phyloP scores from a whole-genome alignment of 169 alveolate genomes.

The Amoebophrya sp. region DNA sequence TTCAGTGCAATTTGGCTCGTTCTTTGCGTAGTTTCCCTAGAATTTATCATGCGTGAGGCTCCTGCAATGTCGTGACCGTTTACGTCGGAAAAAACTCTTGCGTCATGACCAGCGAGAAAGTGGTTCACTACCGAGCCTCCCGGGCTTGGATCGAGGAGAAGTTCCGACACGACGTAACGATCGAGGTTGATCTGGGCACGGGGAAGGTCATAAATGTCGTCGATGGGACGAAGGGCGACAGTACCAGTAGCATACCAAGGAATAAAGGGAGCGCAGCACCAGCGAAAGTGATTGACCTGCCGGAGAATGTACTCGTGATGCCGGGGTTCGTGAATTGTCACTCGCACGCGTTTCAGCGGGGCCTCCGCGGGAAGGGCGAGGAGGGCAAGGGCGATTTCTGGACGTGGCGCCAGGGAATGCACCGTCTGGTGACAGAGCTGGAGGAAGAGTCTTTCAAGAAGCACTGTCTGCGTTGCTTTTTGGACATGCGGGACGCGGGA shows the following conservation, averaged over 20 bases:
- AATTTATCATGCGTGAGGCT: too few relatives aligned
- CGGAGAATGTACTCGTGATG: neutral
- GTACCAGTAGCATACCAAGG: too few relatives aligned
- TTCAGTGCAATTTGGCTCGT: too few relatives aligned
- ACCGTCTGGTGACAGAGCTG: neutral
- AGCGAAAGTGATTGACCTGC: neutral
- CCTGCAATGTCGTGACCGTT: too few relatives aligned
- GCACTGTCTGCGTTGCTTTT: neutral
- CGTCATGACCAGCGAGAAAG: too few relatives aligned
- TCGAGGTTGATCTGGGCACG: neutral
- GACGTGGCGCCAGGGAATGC: conserved; percentile 35
- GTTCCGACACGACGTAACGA: neutral
- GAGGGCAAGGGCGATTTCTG: conserved; percentile 1
- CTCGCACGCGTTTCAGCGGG: conserved; percentile 31
- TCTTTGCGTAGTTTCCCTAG: too few relatives aligned
- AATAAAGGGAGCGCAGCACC: neutral
- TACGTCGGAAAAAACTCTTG: too few relatives aligned
- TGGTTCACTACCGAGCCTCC: too few relatives aligned
- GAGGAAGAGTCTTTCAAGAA: neutral
- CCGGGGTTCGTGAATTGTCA: conserved; percentile 35
- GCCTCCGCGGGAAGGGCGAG: conserved; percentile 30
- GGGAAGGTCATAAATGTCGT: neutral
- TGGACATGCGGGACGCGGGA: conserved; percentile 34
- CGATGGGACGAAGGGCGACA: neutral
- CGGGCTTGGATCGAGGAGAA: neutral